These are phyloP conservation scores for Sequoia sempervirens DNA, from an alignment of 75 land plant species.

Conservation along the genomic window DNA sequence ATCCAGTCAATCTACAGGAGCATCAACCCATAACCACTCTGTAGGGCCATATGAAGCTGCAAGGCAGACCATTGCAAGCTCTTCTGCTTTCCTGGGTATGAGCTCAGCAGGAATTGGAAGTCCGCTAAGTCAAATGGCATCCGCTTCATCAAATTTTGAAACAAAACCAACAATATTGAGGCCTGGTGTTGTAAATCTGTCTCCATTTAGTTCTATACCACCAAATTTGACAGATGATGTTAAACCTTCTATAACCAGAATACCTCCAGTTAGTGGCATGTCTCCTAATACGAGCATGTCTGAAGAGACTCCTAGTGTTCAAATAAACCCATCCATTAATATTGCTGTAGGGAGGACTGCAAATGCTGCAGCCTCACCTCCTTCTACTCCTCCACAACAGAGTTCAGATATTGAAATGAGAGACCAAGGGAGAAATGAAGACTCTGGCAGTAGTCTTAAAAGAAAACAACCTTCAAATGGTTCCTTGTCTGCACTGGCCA, in stretches of 20 bases:
- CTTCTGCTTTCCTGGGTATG: background rate
- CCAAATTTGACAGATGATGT: conserved; percentile 1
- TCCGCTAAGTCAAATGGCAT: conserved; percentile 3
- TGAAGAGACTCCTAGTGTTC: background rate
- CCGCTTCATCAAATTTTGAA: conserved; percentile 3
- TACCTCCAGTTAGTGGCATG: background rate
- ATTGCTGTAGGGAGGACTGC: background rate
- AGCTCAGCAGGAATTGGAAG: background rate
- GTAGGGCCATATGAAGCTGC: background rate
- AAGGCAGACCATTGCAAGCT: background rate
- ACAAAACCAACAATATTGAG: background rate
- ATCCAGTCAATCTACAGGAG: background rate
- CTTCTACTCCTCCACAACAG: conserved; percentile 5
- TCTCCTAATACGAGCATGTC: background rate
- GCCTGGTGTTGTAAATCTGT: background rate
- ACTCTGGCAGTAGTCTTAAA: background rate
- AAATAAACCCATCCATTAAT: background rate
- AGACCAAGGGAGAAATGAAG: conserved; percentile 1
- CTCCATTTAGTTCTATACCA: background rate
- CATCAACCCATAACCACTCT: background rate
- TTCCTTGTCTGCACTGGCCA: background rate
- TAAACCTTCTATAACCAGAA: conserved; percentile 1
- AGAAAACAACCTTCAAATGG: conserved; percentile 5
- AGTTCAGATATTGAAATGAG: conserved; percentile 2
- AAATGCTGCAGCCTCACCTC: background rate